Evolutionary conservation across 371 early-diverging fungal genomes (phyloP), one percentile per base, ranked within the genome.

Genomic region (Mortierella sp.): DNA sequence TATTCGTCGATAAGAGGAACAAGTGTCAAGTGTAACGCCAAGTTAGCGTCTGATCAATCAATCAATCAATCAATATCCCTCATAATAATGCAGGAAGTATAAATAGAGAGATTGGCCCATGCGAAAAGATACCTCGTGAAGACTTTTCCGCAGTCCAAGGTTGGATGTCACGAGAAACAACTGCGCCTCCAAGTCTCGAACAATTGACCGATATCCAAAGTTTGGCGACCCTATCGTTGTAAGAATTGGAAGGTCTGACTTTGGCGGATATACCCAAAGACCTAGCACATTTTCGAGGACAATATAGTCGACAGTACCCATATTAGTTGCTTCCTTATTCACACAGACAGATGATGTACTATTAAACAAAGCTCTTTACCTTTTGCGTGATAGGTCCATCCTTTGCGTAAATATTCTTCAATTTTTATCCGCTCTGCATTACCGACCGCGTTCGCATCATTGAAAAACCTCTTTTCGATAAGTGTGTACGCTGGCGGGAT

Each of bases 311-410:
- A n/a, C n/a, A n/a, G n/a, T n/a, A n/a, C n/a, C n/a, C n/a, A n/a
- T n/a, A 10, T 28, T 22, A 28, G 6, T 57, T 61, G 28, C 12
- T 61, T 9, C 20, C 12, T 11, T 32, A 28, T 12, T 22, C 22
- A 52, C 22, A 18, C 24, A 22, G 55, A 32, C 18, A 57, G 40
- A 59, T 45, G 6, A 28, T 24, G 45, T 26, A 24, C 24, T 14
- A 51, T 14, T 3, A 57, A 37, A 26, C 5, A 22, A 20, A 18
- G 24, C 58, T 12, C 2, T 9, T 43, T 84, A 88, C 95, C 95
- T 87, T 97, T 97, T 5, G 94, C 96, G 76, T 97, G 97, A 78
- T 90, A 97, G 0, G 97, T 96, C 97, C 97, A 97, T n/a, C 91
- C 94, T 16, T 84, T 76, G 45, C 94, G 84, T 28, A 73, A 78